Conservation (phyloP, 345 rosid genomes). For the Excoecaria cochinchinensis region DNA sequence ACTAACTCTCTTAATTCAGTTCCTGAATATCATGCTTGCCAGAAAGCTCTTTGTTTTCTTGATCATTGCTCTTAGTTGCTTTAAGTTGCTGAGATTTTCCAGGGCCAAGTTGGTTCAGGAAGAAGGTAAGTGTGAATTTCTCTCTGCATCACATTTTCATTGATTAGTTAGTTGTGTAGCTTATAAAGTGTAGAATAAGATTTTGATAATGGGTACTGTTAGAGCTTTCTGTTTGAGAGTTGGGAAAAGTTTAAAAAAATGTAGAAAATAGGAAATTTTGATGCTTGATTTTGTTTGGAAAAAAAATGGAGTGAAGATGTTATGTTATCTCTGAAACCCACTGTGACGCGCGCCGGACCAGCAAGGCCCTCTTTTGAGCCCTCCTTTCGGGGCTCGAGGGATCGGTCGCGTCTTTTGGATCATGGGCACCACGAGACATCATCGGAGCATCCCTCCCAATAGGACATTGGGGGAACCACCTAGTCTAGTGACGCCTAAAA, state of each 20-base stretch:
- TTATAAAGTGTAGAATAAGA: background rate
- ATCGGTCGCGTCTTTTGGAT: no score
- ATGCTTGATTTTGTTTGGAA: background rate
- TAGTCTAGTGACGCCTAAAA: no score
- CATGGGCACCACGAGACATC: no score
- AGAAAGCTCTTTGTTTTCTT: conserved; percentile 32
- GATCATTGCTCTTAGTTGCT: conserved; percentile 43
- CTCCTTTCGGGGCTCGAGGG: no score
- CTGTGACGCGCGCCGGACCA: no score
- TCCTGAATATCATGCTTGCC: conserved; percentile 30
- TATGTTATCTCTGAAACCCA: background rate
- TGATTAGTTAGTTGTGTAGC: background rate
- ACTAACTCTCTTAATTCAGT: background rate
- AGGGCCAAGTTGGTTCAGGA: conserved; percentile 49
- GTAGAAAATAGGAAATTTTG: background rate
- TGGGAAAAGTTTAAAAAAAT: conserved; percentile 2
- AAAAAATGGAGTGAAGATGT: background rate
- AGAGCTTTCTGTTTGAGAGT: conserved; percentile 3
- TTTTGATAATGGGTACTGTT: background rate
- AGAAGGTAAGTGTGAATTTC: conserved; percentile 44
- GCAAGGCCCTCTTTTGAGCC: no score
- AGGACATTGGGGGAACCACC: no score
- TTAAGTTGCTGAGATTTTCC: conserved; percentile 31
- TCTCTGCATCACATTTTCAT: background rate
- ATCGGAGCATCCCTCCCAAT: no score